These are phyloP conservation scores for Ophidiomyces ophidiicola DNA, from an alignment of 2,329 filamentous ascomycete species.

Conservation along the genomic window DNA sequence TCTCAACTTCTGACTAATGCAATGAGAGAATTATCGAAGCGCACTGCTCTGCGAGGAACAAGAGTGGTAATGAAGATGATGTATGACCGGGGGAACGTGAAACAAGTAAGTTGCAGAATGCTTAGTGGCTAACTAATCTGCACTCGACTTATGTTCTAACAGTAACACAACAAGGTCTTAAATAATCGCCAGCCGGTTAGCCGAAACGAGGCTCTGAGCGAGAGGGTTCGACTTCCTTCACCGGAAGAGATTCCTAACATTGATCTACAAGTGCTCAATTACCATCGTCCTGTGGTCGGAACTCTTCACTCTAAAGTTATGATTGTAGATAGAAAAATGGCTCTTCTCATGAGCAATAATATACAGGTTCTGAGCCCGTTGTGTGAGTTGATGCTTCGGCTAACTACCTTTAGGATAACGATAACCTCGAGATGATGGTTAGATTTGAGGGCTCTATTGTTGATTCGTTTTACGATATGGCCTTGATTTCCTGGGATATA, in stretches of 20 bases:
- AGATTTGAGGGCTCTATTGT: constrained; percentile 67
- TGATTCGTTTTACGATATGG: constrained; percentile 62
- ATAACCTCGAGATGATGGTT: constrained; percentile 70
- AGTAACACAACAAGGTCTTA: constrained; percentile 31
- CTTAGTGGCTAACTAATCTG: neutral
- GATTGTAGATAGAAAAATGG: constrained; percentile 60
- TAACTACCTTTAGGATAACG: constrained; percentile 44
- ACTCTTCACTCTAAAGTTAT: constrained; percentile 71
- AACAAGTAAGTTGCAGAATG: constrained; percentile 37
- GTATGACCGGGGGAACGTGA: constrained; percentile 57
- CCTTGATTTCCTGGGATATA: constrained; percentile 60
- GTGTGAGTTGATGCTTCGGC: too few relatives aligned
- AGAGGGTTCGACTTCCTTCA: constrained; percentile 48
- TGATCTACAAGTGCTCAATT: constrained; percentile 61
- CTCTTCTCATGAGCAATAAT: constrained; percentile 64
- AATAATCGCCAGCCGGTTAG: constrained; percentile 53
- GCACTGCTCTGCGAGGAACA: constrained; percentile 46
- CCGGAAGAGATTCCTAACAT: constrained; percentile 57
- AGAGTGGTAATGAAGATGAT: constrained; percentile 59
- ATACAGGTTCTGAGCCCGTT: constrained; percentile 38
- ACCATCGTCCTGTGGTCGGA: constrained; percentile 56
- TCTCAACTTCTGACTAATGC: constrained; percentile 56
- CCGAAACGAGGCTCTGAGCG: constrained; percentile 46
- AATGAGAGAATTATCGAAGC: constrained; percentile 54
- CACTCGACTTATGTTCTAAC: constrained; percentile 7